phyloP scores from a whole-genome alignment of 208 protist species.

The Leishmania tarentolae region DNA sequence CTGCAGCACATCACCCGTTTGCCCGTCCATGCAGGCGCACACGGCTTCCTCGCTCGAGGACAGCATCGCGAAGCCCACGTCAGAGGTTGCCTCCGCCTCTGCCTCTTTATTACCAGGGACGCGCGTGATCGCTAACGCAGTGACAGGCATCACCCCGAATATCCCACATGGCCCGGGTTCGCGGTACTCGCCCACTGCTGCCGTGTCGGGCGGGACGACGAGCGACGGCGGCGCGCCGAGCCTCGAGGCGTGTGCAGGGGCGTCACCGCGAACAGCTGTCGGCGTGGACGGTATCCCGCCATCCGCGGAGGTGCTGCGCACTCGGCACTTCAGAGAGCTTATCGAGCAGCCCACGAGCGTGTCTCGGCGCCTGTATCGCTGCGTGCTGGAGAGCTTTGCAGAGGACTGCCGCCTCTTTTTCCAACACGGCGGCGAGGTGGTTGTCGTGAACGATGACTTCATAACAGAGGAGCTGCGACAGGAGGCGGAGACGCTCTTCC shows the following conservation, averaged over 20 bases:
- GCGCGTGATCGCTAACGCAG: neutral
- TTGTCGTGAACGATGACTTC: slow-evolving; percentile 90
- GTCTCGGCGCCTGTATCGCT: slow-evolving; percentile 62
- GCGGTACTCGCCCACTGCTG: neutral
- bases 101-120: neutral
- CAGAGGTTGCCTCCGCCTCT: neutral
- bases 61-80: neutral
- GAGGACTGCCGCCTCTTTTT: slow-evolving; percentile 74
- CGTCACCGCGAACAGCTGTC: neutral
- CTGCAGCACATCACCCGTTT: slow-evolving; percentile 5
- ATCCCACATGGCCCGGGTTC: neutral
- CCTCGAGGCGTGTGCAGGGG: slow-evolving; percentile 7
- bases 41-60: slow-evolving; percentile 1
- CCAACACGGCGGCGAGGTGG: slow-evolving; percentile 72
- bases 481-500: slow-evolving; percentile 69
- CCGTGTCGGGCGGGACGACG: neutral
- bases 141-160: neutral
- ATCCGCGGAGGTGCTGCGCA: slow-evolving; percentile 36
- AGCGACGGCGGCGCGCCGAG: slow-evolving; percentile 2
- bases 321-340: slow-evolving; percentile 69
- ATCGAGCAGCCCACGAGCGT: slow-evolving; percentile 53
- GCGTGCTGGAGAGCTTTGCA: slow-evolving; percentile 64
- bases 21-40: slow-evolving; percentile 34
- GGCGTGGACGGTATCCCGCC: slow-evolving; percentile 6
- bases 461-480: slow-evolving; percentile 69